Evolutionary conservation across 768 basidiomycete species (phyloP).

Genomic region (Agaricus blazei): DNA sequence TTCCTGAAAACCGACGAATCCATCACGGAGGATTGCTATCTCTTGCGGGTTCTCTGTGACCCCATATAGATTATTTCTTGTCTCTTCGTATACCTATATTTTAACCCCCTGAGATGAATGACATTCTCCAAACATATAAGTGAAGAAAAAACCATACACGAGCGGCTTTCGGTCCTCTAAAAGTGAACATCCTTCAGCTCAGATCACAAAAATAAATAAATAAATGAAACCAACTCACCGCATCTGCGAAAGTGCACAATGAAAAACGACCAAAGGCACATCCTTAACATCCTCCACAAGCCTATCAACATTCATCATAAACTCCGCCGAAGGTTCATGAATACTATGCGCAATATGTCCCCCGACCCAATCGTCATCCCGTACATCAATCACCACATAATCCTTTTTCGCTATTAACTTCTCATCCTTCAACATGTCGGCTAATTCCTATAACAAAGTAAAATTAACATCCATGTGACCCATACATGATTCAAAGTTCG

Average conservation of each 20-base stretch:
- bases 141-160: slow-evolving; percentile 36
- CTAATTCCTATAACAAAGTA: slow-evolving; percentile 52
- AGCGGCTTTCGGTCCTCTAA: slow-evolving; percentile 76
- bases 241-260: slow-evolving; percentile 72
- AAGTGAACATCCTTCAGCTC: slow-evolving; percentile 9
- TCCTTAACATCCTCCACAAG: slow-evolving; percentile 59
- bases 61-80: slow-evolving; percentile 41
- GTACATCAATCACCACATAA: slow-evolving; percentile 77
- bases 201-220: neutral
- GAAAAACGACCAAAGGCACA: slow-evolving; percentile 65
- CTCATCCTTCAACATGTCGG: slow-evolving; percentile 60
- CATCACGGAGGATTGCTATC: slow-evolving; percentile 63
- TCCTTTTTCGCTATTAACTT: slow-evolving; percentile 53
- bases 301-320: slow-evolving; percentile 49
- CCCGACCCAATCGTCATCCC: slow-evolving; percentile 76
- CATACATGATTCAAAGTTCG: no score
- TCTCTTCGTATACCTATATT: slow-evolving; percentile 62
- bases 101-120: neutral
- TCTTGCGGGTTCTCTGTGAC: slow-evolving; percentile 42
- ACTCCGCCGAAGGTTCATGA: slow-evolving; percentile 58
- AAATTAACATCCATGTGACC: neutral
- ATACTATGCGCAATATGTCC: slow-evolving; percentile 70
- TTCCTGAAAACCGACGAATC: slow-evolving; percentile 67
- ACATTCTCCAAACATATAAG: neutral
- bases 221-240: slow-evolving; percentile 47